Evolutionary conservation across 2,329 filamentous ascomycete species (phyloP), one percentile per base, ranked within the genome.

Genomic region (Calcarisporium arbuscula): DNA sequence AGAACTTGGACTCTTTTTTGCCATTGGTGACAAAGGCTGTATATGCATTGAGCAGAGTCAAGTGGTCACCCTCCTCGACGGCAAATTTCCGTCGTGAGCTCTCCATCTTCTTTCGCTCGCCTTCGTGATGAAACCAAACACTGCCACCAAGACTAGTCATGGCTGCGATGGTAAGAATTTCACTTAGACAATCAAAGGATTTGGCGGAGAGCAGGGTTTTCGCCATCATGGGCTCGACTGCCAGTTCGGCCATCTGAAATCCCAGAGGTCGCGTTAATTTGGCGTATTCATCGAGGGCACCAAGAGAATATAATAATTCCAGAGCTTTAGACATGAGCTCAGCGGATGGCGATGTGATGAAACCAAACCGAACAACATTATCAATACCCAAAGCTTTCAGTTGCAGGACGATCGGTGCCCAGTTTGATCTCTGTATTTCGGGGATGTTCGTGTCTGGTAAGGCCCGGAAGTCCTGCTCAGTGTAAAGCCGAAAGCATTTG

Each of bases 301-400:
- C 88, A 6, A 96, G 64, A 1, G 86, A 85, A 57, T 82, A 95
- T 5, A 98, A 73, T 4, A 95, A 68, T 57, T 96, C 90, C 3
- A 95, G 74, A 1, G 85, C 92, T 42, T 88, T 85, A 28, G 83
- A 77, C 58, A 96, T 76, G 19, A 95, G 76, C 49, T 90, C 81
- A 0, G 88, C 78, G 0, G 92, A 88, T 9, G 92, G 92, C 4
- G 87, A 70, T 4, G 85, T 90, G 33, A 95, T 64, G 54, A 90
- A 98, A 49, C 89, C 80, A 56, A 96, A 98, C 5, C 87, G 80
- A 5, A 87, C 77, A 21, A 96, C 80, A 48, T 98, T 96, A 57
- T 95, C 89, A 46, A 96, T 94, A 0, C 92, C 92, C 2, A 98
- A 69, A 2, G 92, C 90, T 61, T 96, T 95, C 25, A 98, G 77